A percentile compares a stretch with the other conserved stretches of the same genome.
Evolutionary conservation across 768 basidiomycete genomes (phyloP).

Genomic region (Dioszegia crocea): DNA sequence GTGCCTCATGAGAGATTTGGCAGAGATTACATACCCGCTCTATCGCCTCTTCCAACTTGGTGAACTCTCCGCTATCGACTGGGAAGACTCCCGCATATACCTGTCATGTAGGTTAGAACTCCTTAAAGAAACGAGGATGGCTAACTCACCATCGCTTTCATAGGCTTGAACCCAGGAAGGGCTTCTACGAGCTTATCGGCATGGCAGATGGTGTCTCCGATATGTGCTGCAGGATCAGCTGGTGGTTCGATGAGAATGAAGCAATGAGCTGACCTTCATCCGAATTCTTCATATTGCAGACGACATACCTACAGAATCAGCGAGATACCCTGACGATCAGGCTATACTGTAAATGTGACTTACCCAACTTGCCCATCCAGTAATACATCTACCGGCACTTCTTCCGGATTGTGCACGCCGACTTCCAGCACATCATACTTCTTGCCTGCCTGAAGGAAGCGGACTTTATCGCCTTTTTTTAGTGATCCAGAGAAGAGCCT

Average conservation of each 20-base stretch:
- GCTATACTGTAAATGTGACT: not conserved
- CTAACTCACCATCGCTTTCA: constrained; percentile 79
- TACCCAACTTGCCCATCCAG: constrained; percentile 49
- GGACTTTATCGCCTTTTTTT: constrained; percentile 88
- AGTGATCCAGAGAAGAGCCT: constrained; percentile 74
- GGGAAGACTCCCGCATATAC: constrained; percentile 95
- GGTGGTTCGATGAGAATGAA: not conserved
- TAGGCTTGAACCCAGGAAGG: constrained; percentile 83
- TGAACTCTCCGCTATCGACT: constrained; percentile 81
- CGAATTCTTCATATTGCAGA: constrained; percentile 97
- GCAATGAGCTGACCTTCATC: constrained; percentile 64
- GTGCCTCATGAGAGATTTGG: not conserved
- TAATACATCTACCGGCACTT: constrained; percentile 60
- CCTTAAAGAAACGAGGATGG: not conserved
- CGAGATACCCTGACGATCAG: not conserved
- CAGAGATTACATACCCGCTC: constrained; percentile 61
- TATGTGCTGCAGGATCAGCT: constrained; percentile 45
- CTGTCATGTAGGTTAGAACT: constrained; percentile 54
- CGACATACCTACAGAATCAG: constrained; percentile 45
- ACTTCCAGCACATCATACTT: constrained; percentile 84
- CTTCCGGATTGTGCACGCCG: constrained; percentile 85
- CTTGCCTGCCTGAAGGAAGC: constrained; percentile 75
- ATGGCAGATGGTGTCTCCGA: constrained; percentile 87
- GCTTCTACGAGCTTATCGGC: constrained; percentile 70
- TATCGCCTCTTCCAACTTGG: constrained; percentile 92